Base-by-base conservation (phyloP, 2,329 filamentous ascomycete species). In the Talaromyces sp. region DNA sequence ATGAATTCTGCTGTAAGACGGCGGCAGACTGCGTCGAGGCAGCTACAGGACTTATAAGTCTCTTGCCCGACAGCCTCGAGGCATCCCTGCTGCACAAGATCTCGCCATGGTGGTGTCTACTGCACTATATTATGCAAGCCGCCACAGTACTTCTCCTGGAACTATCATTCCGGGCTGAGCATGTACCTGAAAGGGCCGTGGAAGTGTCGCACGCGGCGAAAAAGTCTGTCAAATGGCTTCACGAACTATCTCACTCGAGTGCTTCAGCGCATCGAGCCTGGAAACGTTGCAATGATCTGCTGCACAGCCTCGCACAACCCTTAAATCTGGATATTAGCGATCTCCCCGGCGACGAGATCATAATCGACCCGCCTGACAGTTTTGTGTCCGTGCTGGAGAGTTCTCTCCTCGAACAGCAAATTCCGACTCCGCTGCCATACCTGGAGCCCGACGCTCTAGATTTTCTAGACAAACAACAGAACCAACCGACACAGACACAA, bases 41-140 rank as follows among this genome's bases (percentile, higher is more conserved):
- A 7, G 78, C 77, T 5, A 76, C 73, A 52, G 73, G 74, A 35
- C 69, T 76, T 64, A 62, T 80, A 19, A 70, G 68, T 0, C 65
- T 78, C 13, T 72, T 80, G 46, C 77, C 77, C 9, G 72, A 78
- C 43, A 68, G 71, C 9, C 70, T 74, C 14, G 75, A 78, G 55
- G 68, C 73, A 8, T 65, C 69, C 8, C 64, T 73, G 0, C 65
- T 80, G 11, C 70, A 77, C 58, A 70, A 69, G 19, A 68, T 73
- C 17, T 73, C 74, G 0, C 75, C 75, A 14, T 80, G 78, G 78
- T 79, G 77, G 75, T 76, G 71, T 62, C 71, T 76, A 17, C 66
- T 79, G 14, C 77, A 79, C 62, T 77, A 75, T 57, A 66, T 80
- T 7, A 78, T 79, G 68, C 78, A 79, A 65, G 72, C 78, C 14